A percentile compares a stretch with the other conserved stretches of the same genome.
Conservation (phyloP, 129 eudicot genomes). For the Kitagawia praeruptora region DNA sequence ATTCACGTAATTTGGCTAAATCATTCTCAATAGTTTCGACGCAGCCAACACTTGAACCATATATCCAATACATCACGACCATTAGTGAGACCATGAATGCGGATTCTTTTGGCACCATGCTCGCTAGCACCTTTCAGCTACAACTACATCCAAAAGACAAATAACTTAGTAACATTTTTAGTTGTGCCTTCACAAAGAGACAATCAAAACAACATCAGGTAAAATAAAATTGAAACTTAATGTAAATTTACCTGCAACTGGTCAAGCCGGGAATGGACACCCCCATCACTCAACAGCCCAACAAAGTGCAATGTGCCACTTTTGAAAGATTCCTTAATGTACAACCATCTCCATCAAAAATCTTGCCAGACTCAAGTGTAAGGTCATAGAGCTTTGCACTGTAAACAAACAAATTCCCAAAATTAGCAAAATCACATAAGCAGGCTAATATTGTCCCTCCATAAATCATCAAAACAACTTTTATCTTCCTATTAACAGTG, state of each 20-base stretch:
- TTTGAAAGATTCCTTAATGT: constrained; percentile 64
- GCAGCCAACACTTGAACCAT: constrained; percentile 75
- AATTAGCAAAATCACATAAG: neutral
- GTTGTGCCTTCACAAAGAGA: neutral
- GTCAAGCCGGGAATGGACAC: constrained; percentile 90
- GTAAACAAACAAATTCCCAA: neutral
- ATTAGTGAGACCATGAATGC: constrained; percentile 80
- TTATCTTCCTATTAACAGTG: neutral
- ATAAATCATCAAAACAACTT: neutral
- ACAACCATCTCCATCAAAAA: constrained; percentile 88
- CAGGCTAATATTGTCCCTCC: neutral
- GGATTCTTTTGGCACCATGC: constrained; percentile 79
- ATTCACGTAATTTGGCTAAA: constrained; percentile 49
- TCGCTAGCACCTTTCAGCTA: constrained; percentile 76
- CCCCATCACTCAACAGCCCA: constrained; percentile 91
- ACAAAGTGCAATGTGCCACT: constrained; percentile 74
- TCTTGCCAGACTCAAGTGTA: constrained; percentile 84
- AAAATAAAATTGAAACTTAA: neutral
- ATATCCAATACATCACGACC: constrained; percentile 92
- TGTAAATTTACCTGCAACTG: constrained; percentile 56
- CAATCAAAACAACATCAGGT: neutral
- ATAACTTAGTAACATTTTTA: neutral
- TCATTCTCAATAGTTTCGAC: constrained; percentile 84
- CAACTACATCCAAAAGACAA: constrained; percentile 32
- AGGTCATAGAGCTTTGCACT: constrained; percentile 87